Conservation (phyloP, 2,329 filamentous ascomycete species). For the Colletotrichum spinosum region DNA sequence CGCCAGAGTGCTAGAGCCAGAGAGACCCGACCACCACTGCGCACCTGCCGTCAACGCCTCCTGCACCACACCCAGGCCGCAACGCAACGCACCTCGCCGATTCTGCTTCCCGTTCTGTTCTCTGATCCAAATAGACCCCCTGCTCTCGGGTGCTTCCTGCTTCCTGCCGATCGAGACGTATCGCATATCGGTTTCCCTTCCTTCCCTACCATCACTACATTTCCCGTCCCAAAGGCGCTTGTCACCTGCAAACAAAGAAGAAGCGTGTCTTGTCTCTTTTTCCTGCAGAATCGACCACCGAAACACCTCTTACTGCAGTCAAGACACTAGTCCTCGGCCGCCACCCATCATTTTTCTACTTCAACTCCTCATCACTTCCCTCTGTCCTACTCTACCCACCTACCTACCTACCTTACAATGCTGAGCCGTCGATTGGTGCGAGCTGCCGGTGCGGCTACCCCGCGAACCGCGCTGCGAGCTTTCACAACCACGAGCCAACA, state of each 20-base stretch:
- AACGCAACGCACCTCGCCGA: constrained; percentile 19
- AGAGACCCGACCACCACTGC: constrained; percentile 19
- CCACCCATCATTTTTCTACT: constrained; percentile 17
- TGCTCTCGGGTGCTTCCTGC: constrained; percentile 37
- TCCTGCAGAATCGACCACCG: constrained; percentile 21
- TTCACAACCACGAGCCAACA: constrained; percentile 66
- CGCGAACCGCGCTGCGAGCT: constrained; percentile 63
- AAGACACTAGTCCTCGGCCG: constrained; percentile 24
- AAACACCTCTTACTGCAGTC: constrained; percentile 18
- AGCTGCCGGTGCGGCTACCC: constrained; percentile 54
- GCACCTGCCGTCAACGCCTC: constrained; percentile 14
- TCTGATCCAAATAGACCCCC: constrained; percentile 25
- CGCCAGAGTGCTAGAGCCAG: too few species aligned
- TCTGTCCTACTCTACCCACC: constrained; percentile 10
- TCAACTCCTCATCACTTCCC: constrained; percentile 1
- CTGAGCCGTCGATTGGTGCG: constrained; percentile 64
- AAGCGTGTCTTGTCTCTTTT: constrained; percentile 29
- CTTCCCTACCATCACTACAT: constrained; percentile 10
- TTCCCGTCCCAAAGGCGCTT: constrained; percentile 30
- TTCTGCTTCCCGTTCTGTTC: constrained; percentile 33
- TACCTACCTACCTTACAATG: constrained; percentile 53
- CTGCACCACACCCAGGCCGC: too few species aligned
- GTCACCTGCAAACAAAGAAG: constrained; percentile 36
- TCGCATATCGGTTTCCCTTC: constrained; percentile 28
- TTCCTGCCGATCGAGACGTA: constrained; percentile 35